These are phyloP conservation scores for Solanum hybrid DNA, from an alignment of 305 asterid genomes.

Conservation along the genomic window DNA sequence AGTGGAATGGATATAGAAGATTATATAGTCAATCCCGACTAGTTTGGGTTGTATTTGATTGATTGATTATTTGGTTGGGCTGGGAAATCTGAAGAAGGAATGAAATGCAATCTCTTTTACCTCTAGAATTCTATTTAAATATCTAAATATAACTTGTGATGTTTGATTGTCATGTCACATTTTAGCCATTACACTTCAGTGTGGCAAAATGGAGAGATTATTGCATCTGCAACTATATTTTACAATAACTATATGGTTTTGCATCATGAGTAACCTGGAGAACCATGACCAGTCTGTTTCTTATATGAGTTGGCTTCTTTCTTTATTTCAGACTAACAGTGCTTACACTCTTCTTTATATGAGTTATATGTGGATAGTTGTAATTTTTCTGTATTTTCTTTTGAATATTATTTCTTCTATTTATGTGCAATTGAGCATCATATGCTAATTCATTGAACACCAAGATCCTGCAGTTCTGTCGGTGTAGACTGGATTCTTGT, in stretches of 20 bases:
- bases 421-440: neutral
- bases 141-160: neutral
- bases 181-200: neutral
- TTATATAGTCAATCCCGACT: neutral
- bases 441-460: neutral
- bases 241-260: neutral
- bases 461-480: neutral
- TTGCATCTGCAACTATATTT: neutral
- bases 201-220: neutral
- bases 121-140: neutral
- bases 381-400: neutral
- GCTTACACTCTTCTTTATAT: neutral
- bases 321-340: neutral
- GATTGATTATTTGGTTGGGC: neutral
- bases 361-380: neutral
- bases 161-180: neutral
- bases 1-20: neutral
- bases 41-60: neutral
- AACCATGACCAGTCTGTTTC: neutral
- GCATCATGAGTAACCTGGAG: neutral
- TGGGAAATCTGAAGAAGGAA: neutral
- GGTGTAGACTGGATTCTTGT: neutral
- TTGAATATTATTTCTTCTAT: neutral
- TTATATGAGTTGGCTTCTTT: neutral
- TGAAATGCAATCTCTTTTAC: neutral